Percentiles rank a stretch among this genome's conserved stretches.
These are phyloP conservation scores for Fibroporia radiculosa DNA, from an alignment of 768 basidiomycete species.

Conservation along the genomic window DNA sequence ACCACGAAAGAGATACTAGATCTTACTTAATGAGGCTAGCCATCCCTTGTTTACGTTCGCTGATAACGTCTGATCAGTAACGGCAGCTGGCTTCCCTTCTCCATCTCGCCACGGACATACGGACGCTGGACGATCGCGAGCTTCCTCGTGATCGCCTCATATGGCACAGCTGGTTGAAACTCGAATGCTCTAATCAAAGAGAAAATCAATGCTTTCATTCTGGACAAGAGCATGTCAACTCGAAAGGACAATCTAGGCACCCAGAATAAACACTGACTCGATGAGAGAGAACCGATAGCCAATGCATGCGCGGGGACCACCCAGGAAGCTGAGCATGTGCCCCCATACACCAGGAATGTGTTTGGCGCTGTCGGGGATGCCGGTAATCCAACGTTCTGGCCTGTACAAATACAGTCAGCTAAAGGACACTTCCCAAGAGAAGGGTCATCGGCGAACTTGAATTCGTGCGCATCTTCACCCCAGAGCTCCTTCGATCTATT, in stretches of 20 bases:
- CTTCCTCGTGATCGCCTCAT: constrained; percentile 14
- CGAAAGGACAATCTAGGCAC: no score
- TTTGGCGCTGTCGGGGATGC: constrained; percentile 35
- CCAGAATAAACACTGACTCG: no score
- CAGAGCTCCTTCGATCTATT: constrained; percentile 49
- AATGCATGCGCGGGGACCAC: constrained; percentile 59
- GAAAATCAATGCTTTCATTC: constrained; percentile 19
- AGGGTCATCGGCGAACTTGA: constrained; percentile 30
- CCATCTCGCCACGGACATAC: constrained; percentile 8
- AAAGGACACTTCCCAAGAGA: neutral
- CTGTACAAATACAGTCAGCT: constrained; percentile 23
- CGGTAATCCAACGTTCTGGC: constrained; percentile 55
- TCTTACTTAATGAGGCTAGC: no score
- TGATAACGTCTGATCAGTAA: constrained; percentile 9
- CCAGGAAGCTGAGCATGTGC: constrained; percentile 53
- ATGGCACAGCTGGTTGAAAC: constrained; percentile 23
- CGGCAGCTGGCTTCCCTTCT: constrained; percentile 15
- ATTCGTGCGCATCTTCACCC: constrained; percentile 58
- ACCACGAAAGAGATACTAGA: no score
- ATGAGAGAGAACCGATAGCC: constrained; percentile 58
- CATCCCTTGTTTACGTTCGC: no score
- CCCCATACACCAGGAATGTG: constrained; percentile 54
- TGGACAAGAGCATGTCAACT: no score
- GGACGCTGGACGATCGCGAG: constrained; percentile 18
- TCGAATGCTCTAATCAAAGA: constrained; percentile 23